Conservation (phyloP, 306 rosid species). For the Mimosa bimucronata region DNA sequence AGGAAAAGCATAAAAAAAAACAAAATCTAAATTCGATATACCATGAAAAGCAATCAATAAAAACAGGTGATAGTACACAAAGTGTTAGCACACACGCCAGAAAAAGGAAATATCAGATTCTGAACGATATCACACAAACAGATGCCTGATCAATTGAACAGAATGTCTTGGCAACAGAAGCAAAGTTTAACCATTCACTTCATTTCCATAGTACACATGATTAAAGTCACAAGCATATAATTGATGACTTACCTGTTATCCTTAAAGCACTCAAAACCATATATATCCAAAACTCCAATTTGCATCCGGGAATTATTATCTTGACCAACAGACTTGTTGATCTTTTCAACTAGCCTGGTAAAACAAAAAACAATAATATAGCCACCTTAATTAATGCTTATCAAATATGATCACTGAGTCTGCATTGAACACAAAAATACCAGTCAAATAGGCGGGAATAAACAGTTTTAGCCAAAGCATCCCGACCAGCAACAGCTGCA, state of each 20-base stretch:
- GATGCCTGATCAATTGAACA: conserved; percentile 19
- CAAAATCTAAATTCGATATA: conserved; percentile 14
- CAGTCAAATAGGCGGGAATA: conserved; percentile 91
- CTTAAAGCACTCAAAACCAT: conserved; percentile 98
- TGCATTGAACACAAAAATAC: conserved; percentile 51
- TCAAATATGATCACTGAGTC: neutral
- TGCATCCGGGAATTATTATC: conserved; percentile 75
- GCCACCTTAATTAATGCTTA: conserved; percentile 19
- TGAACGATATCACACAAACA: neutral
- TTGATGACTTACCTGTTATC: conserved; percentile 74
- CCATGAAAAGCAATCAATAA: neutral
- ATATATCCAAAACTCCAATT: conserved; percentile 95
- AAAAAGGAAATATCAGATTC: neutral
- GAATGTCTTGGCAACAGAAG: conserved; percentile 16
- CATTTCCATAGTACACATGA: conserved; percentile 7
- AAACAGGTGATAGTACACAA: neutral
- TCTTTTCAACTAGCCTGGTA: conserved; percentile 96
- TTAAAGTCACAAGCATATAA: conserved; percentile 29
- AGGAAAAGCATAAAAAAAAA: conserved; percentile 13
- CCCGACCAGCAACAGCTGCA: conserved; percentile 91
- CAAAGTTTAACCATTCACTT: conserved; percentile 9
- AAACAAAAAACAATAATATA: conserved; percentile 24
- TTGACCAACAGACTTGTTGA: conserved; percentile 92
- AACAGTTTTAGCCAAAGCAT: conserved; percentile 92
- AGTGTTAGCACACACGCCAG: conserved; percentile 8